Evolutionary conservation across 495 filamentous ascomycete species (phyloP).

Genomic region (Aspergillus asperescens): DNA sequence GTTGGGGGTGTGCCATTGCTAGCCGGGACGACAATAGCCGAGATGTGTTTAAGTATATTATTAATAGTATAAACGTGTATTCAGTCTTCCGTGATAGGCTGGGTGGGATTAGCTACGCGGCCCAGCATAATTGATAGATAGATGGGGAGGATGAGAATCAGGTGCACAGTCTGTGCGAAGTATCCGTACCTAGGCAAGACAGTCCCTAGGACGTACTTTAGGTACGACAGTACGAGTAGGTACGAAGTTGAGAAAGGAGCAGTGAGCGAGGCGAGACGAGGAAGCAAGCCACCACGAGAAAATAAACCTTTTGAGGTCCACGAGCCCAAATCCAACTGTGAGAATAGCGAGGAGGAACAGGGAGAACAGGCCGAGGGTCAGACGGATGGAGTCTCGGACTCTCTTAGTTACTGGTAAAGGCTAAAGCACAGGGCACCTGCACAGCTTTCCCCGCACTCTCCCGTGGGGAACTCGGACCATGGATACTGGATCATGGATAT

Average conservation of each 20-base stretch:
- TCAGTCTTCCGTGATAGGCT: no score
- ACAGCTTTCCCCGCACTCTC: conserved; percentile 17
- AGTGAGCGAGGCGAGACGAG: neutral
- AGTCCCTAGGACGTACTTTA: no score
- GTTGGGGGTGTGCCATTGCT: conserved; percentile 23
- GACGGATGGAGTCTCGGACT: neutral
- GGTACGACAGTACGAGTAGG: no score
- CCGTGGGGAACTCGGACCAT: neutral
- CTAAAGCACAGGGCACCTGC: neutral
- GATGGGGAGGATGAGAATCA: no score
- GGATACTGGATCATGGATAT: no score
- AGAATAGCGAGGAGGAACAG: neutral
- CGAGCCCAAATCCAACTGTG: conserved; percentile 2
- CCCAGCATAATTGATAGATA: no score
- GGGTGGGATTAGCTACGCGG: no score
- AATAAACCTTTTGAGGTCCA: neutral
- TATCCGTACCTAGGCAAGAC: no score
- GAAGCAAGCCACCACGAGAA: neutral
- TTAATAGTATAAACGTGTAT: no score
- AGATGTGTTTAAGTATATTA: neutral
- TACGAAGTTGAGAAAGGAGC: no score
- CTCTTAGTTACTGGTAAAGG: neutral
- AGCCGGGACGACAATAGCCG: conserved; percentile 19
- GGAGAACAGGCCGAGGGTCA: conserved; percentile 5
- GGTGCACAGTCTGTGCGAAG: no score